phyloP scores from a whole-genome alignment of 164 flowering plant species.

The Vitis rupestris region DNA sequence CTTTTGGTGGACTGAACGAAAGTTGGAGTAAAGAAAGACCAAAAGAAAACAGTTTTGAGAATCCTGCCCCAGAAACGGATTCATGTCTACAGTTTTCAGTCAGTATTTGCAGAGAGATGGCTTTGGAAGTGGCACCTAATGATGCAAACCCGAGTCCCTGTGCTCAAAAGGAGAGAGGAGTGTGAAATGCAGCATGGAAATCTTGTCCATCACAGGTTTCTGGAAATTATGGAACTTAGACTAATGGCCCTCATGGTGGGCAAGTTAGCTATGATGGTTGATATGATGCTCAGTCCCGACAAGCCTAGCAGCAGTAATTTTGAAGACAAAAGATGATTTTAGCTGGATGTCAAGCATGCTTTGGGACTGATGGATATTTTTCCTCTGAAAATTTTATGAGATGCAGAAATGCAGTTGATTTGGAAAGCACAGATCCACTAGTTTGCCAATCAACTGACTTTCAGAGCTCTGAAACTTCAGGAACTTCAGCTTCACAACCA shows the following conservation, averaged over 20 bases:
- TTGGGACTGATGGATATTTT: constrained; percentile 23
- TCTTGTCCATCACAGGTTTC: constrained; percentile 62
- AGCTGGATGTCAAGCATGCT: no score
- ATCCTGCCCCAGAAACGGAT: constrained; percentile 29
- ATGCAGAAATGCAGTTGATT: constrained; percentile 23
- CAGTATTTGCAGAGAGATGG: not conserved
- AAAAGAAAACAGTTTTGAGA: constrained; percentile 20
- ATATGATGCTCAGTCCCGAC: constrained; percentile 60
- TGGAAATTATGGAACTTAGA: constrained; percentile 55
- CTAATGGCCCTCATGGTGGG: constrained; percentile 51
- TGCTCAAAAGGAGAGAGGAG: not conserved
- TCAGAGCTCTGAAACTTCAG: constrained; percentile 24
- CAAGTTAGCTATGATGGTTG: constrained; percentile 72
- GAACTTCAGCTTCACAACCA: constrained; percentile 24
- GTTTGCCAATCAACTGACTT: constrained; percentile 28
- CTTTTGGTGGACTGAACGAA: constrained; percentile 35
- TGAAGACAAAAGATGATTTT: not conserved
- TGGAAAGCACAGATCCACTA: constrained; percentile 26
- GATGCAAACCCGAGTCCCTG: not conserved
- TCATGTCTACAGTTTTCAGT: not conserved
- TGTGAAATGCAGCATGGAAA: constrained; percentile 57
- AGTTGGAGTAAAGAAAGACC: constrained; percentile 22
- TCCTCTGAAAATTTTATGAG: constrained; percentile 22
- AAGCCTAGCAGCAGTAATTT: constrained; percentile 65
- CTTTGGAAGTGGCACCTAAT: not conserved